Base-by-base conservation (phyloP, 139 green algal genomes). In the Gonium pectorale region DNA sequence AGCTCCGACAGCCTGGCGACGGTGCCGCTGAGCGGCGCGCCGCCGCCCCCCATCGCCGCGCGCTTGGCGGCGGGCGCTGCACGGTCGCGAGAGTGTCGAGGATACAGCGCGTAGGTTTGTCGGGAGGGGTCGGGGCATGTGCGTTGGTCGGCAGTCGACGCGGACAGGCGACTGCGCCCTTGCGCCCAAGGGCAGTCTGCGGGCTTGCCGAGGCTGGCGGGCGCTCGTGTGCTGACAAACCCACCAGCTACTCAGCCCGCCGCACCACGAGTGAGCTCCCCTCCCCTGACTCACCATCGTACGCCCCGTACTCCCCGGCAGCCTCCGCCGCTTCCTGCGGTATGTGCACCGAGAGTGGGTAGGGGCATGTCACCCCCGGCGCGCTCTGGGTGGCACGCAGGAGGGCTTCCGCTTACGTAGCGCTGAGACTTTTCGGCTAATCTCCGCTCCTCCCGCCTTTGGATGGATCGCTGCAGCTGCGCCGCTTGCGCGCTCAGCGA, bases 401-500 rank as follows among this genome's bases (percentile, higher is more conserved):
- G 29, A 68, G 29, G 74, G 40, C 19, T 67, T 52, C 5, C 26
- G 38, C 74, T 88, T 38, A 88, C 82, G 51, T 79, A 40, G 33
- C 82, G 62, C 17, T 83, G 62, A 3, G 35, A 60, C 38, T 80
- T 80, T 22, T 88, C 82, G 5, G 71, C 71, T n/a, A 77, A 56
- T 15, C 82, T 44, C 41, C 82, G 44, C 63, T 88, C 68, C 71
- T 88, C 82, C 29, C 82, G 51, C 19, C 38, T 83, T 35, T 83
- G 63, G 19, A 88, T 71, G 3, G 71, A 64, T 44, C 69, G 68
- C 69, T 88, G 62, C 2, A 88, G 82, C 63, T 88, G 82, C 63
- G 68, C 71, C 3, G 82, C 82, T 19, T 88, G 70, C 5, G 41
- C 71, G 8, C 52, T n/a, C 13, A 88, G 62, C 17, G 82, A 72